Base-by-base conservation (phyloP, 257 asterid genomes). In the Oldenlandia corymbosa region DNA sequence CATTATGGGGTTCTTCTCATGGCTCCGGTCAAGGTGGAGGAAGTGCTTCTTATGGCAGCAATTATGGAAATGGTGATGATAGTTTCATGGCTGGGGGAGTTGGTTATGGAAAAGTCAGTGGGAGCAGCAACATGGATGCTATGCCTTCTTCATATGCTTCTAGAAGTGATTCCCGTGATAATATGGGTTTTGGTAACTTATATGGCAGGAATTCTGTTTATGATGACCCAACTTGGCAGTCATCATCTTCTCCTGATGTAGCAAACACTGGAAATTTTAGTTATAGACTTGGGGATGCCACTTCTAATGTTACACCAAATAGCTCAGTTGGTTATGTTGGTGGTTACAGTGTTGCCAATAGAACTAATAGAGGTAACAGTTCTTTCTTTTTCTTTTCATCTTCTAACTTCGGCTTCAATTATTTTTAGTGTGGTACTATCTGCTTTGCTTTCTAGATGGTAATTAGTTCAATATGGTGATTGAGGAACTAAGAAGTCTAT, bases 311-410 rank as follows among this genome's bases (percentile, higher is more conserved):
- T 49, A 60, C 82, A 41, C 79, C 86, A 39, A 77, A 69, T 69
- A 79, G 58, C 73, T 62, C 85, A 10, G 76, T 76, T 70, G 82
- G 70, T 66, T 83, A 76, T 69, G 84, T 71, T 61, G 95, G 92
- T 67, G 77, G 71, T 73, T 83, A 78, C 80, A 75, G 74, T 58
- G 75, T 80, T 76, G 68, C 73, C 47, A 80, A 78, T 79, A 80
- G 89, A 74, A 72, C 92, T 68, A 82, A 74, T 81, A 79, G 95
- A 84, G 96, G 96, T 84, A 69, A 58, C 32, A 56, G 52, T 71
- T 60, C 62, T 47, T 57, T 34, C 42, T 67, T 62, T 34, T n/a
- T 12, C 58, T 42, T 48, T 20, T 48, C 5, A 23, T 10, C 36
- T 34, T 34, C 41, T 6, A n/a, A n/a, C 21, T 48, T 51, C 31